phyloP scores from a whole-genome alignment of 345 rosid species.

The Pseudoturritis turrita region DNA sequence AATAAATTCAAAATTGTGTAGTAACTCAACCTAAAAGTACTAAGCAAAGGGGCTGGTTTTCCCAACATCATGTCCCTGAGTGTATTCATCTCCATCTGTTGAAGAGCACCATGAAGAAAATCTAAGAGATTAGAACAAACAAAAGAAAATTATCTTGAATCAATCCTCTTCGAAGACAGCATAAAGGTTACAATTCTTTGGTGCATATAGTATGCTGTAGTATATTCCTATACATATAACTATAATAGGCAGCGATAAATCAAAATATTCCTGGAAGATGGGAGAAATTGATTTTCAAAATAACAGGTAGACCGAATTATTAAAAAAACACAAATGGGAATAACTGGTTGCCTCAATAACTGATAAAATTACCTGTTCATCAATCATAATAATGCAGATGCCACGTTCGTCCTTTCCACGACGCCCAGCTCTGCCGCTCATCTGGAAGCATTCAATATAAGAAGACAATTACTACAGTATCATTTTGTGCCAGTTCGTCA shows the following conservation, averaged over 20 bases:
- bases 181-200: background rate
- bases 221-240: background rate
- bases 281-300: background rate
- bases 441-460: constrained; percentile 45
- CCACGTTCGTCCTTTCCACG: constrained; percentile 99
- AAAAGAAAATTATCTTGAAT: background rate
- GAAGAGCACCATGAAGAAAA: constrained; percentile 14
- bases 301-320: background rate
- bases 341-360: background rate
- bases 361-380: constrained; percentile 63
- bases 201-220: background rate
- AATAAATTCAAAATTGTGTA: constrained; percentile 91
- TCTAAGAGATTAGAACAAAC: constrained; percentile 13
- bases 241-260: background rate
- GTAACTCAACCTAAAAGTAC: constrained; percentile 97
- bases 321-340: background rate
- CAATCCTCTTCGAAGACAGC: constrained; percentile 7
- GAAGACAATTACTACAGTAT: constrained; percentile 4
- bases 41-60: constrained; percentile 96
- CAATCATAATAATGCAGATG: constrained; percentile 93
- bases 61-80: constrained; percentile 96
- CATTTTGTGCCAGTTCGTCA: background rate
- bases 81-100: constrained; percentile 91
- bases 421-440: constrained; percentile 99
- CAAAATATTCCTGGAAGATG: background rate